Base-by-base conservation (phyloP, 192 early-diverging fungal genomes). In the Coemansia sp. region DNA sequence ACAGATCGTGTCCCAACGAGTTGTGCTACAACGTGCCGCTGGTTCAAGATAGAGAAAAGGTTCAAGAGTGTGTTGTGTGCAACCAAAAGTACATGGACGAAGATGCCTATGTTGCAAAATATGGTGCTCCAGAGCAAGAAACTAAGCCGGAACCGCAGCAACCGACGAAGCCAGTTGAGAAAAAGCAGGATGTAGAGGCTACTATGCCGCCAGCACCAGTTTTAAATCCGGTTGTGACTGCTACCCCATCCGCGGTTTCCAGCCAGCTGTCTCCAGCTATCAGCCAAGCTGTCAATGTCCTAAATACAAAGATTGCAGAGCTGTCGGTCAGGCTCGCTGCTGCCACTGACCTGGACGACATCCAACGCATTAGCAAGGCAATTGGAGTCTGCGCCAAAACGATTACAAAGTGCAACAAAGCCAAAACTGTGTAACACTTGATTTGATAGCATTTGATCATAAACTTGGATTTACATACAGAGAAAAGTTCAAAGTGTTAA, bases 61-160 rank as follows among this genome's bases (percentile, higher is more conserved):
- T 69, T 18, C 75, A 78, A 63, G 39, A 65, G 52, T 78, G 75
- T 23, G 75, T 78, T 24, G 62, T 72, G 24, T 78, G 75, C 54
- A 56, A 41, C 13, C 65, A 66, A 53, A 62, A 52, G 23, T 78
- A 72, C 61, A 78, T 78, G 75, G 62, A 78, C 50, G 75, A 78
- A 23, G 54, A 41, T 4, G 62, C 57, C 11, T 78, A 78, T 57
- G 22, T 35, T 4, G 64, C 64, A 16, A 72, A 66, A 45, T 72
- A 69, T 53, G 75, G 75, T 4, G 24, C 61, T 37, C 35, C 29
- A 27, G 12, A 3, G 12, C 3, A 26, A 20, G 27, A 50, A 13
- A 12, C 1, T 57, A 35, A 54, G 24, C 43, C 60, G 19, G 27
- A 29, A 26, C 24, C 37, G 18, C 41, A 43, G 41, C n/a, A 32